Evolutionary conservation across 1,139 yeast species (phyloP), one percentile per base, ranked within the genome.

Genomic region (Groenewaldozyma auringiensis): DNA sequence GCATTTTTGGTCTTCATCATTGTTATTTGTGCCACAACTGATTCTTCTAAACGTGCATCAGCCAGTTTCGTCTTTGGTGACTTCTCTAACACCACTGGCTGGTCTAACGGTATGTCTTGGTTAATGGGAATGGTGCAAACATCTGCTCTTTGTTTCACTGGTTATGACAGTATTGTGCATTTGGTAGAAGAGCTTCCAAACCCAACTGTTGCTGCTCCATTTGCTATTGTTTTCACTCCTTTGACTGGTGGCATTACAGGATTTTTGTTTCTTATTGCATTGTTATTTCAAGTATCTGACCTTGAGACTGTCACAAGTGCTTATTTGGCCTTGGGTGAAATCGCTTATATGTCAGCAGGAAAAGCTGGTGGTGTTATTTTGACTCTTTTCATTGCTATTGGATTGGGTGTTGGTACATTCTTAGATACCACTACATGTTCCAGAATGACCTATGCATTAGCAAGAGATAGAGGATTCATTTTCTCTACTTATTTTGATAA

Each of bases 381-480:
- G 33, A 48, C 50, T 31, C 25, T 48, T 39, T 38, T 45, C 21
- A 48, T 48, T 17, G 50, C 49, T 20, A 46, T 48, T 35, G 50
- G 50, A 16, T 37, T 48, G 3, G 49, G 47, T 13, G 50, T 48
- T 18, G 50, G 49, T 4, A 44, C 50, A 21, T 72, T 83, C 40
- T 70, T 84, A 49, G 84, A 79, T 2, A 62, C 83, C 21, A 69
- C 83, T 58, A 73, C 85, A 49, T 85, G 89, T 2, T 83, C 94
- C 2, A 76, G 94, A 69, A 75, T 83, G 14, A 83, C 88, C 0
- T 84, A 77, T 62, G 85, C 88, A 21, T 78, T 85, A 64, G 87
- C 94, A 42, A 76, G 95, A 65, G 95, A 85, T 61, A 83, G 82
- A 36, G 94, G 89, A 0, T 65, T 85, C 44, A 94, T 94, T 31